phyloP scores from a whole-genome alignment of 108 stramenopile genomes.

The Conticribra guillardii region DNA sequence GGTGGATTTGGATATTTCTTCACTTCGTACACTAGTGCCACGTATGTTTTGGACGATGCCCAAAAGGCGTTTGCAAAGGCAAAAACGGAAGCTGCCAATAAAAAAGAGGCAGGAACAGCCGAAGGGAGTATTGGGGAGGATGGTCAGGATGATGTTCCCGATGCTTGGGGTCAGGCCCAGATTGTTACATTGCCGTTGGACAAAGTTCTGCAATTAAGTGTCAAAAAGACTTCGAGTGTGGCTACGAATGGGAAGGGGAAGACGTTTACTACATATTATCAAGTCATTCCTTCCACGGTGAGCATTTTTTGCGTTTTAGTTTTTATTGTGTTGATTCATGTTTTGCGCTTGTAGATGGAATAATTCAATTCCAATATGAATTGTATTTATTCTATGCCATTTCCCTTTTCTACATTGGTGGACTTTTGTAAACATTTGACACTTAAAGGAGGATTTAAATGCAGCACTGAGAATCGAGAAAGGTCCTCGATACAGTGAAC shows the following conservation, averaged over 20 bases:
- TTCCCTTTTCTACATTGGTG: not conserved
- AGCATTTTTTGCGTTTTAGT: not conserved
- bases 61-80: constrained; percentile 49
- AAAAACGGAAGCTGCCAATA: constrained; percentile 29
- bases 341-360: not conserved
- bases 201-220: constrained; percentile 61
- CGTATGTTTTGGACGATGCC: constrained; percentile 47
- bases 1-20: constrained; percentile 46
- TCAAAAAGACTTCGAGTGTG: constrained; percentile 43
- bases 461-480: constrained; percentile 67
- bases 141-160: constrained; percentile 42
- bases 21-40: constrained; percentile 29
- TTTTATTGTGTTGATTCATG: not conserved
- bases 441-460: constrained; percentile 50
- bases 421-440: not conserved
- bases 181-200: constrained; percentile 80
- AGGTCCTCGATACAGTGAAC: constrained; percentile 53
- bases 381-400: not conserved
- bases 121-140: constrained; percentile 27
- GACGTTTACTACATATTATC: constrained; percentile 62
- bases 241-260: constrained; percentile 41
- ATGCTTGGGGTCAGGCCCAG: constrained; percentile 75
- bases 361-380: too few relatives aligned
- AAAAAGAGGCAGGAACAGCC: constrained; percentile 15
- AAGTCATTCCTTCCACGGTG: constrained; percentile 60